Evolutionary conservation across 148 eudicot species (phyloP), one percentile per base, ranked within the genome.

Genomic region (Nepenthes mirabilis): DNA sequence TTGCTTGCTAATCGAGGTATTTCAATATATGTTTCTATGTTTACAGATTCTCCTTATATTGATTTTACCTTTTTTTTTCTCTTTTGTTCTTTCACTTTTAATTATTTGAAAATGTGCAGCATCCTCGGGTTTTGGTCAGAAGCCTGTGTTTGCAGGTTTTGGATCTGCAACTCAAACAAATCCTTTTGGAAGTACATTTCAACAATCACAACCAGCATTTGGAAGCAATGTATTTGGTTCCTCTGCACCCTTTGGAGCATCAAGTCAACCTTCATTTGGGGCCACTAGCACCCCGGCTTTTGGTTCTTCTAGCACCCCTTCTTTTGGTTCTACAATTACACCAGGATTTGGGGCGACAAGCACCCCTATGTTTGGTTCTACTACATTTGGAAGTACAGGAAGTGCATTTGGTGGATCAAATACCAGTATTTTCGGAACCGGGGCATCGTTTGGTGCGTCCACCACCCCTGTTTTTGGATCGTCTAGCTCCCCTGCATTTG

Each of bases 161-260:
- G 94, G 95, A 56, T 72, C 95, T 40, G 72, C 57, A 51, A 61
- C 85, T 43, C 95, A 72, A 60, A 58, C 95, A 65, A 88, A 86
- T 72, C 98, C 95, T 23, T 88, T 86, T 70, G 99, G 96, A 62
- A 74, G 88, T 70, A 75, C 97, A 61, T 71, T 73, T 70, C 91
- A 75, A 65, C 96, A 86, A 74, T 80, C 95, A 52, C 99, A 93
- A 67, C 89, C 99, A 14, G 83, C 95, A 6, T 86, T 88, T 71
- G 91, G 97, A 32, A 87, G 78, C 74, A 83, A 61, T 75, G 45
- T 72, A 35, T 84, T 90, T 74, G 89, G 91, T 33, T 79, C 91
- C 34, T 66, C 96, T 47, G 49, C 84, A 23, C 82, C 89, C 37
- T 91, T 90, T 82, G 88, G 90, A 62, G 83, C 80, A 14, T 59